Percentiles rank a stretch among this genome's conserved stretches.
Evolutionary conservation across 2,329 filamentous ascomycete genomes (phyloP).

Genomic region (Aspergillus sergii): DNA sequence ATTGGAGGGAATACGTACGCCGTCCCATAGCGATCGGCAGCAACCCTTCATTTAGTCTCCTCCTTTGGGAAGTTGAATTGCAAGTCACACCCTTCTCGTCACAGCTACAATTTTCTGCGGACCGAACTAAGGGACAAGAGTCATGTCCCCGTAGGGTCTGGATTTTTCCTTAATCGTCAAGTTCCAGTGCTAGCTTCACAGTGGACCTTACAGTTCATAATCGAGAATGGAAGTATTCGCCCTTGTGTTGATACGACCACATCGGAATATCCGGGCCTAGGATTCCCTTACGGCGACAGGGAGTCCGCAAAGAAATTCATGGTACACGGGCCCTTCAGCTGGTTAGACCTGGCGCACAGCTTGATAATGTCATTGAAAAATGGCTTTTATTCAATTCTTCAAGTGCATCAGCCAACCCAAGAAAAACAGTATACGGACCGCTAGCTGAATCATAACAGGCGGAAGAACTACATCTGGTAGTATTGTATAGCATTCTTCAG

Average conservation of each 20-base stretch:
- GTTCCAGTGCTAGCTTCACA: background rate
- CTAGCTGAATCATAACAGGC: background rate
- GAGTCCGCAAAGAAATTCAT: too few species aligned
- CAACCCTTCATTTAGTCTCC: background rate
- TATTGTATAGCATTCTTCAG: background rate
- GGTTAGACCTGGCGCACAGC: too few species aligned
- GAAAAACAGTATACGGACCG: background rate
- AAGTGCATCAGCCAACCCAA: too few species aligned
- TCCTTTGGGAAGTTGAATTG: background rate
- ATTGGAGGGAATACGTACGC: background rate
- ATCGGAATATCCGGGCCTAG: background rate
- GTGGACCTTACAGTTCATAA: background rate
- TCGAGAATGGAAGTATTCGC: background rate
- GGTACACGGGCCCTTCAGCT: too few species aligned
- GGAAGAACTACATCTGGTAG: background rate
- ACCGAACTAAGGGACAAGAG: background rate
- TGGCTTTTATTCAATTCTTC: too few species aligned
- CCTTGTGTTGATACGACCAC: background rate
- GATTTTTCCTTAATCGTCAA: background rate
- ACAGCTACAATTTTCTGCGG: background rate
- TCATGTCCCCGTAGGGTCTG: background rate
- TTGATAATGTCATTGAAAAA: too few species aligned
- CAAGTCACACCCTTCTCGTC: background rate
- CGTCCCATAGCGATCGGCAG: background rate
- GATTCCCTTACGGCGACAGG: background rate